Base-by-base conservation (phyloP, 192 early-diverging fungal genomes). In the Backusella morwellensis region DNA sequence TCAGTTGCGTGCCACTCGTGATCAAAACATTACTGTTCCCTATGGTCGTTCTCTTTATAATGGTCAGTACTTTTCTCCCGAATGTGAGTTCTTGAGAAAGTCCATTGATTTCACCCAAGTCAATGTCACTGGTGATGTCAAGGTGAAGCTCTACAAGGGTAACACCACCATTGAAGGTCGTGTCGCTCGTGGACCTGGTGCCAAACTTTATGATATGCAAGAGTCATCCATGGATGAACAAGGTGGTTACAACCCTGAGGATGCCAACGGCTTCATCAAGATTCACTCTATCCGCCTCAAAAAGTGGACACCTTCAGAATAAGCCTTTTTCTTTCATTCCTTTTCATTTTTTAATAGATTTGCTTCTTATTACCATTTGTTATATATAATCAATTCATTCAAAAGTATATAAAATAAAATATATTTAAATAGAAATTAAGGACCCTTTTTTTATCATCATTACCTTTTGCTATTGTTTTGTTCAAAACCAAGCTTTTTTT, bases 181-280 rank as follows among this genome's bases (percentile, higher is more conserved):
- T 77, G 88, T 88, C 75, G 95, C 94, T 69, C 81, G 77, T 66
- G 86, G 86, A 76, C 85, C 86, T 72, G 83, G 89, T 89, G 90
- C 90, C 82, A 93, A 90, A 73, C 88, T 99, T 71, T 99, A 99
- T 77, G 95, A 99, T 85, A 92, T 92, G 86, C 93, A 97, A 85
- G 94, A 98, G 84, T 93, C 94, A 42, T 96, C 94, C 68, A 99
- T 99, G 98, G 96, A 98, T 84, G 91, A 91, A 59, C 91, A 91
- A 68, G 93, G 94, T 78, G 95, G 95, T 69, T 97, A 97, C 87
- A 90, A 95, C 76, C 98, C 96, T n/a, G 75, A 82, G 41, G 96
- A 97, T 81, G 95, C 96, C 38, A 94, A 96, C 56, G 98, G 98
- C 32, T 99, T 99, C 82, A 99, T 99, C 91, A 96, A 95, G 88